phyloP scores from a whole-genome alignment of 345 rosid species.

The Ricinus communis region DNA sequence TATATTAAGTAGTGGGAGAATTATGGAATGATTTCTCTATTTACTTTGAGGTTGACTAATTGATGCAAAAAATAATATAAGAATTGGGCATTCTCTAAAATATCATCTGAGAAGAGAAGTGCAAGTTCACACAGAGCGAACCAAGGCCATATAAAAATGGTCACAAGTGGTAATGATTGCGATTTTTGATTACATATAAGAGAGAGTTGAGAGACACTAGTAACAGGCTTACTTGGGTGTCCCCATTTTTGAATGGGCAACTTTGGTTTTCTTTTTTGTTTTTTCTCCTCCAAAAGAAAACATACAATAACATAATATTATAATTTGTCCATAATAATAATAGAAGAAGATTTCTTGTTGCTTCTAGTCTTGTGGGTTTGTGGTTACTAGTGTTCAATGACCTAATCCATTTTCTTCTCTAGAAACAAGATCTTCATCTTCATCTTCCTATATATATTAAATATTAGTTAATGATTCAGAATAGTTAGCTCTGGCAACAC shows the following conservation, averaged over 20 bases:
- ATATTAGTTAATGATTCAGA: too few species aligned
- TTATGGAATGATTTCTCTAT: too few species aligned
- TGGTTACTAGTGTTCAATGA: not conserved
- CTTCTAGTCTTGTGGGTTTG: slow-evolving; percentile 2
- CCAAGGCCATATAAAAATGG: slow-evolving; percentile 21
- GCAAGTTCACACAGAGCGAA: slow-evolving; percentile 12
- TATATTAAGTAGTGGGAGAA: too few species aligned
- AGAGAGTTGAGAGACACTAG: not conserved
- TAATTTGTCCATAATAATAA: not conserved
- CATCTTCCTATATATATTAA: too few species aligned
- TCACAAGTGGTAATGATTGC: slow-evolving; percentile 30
- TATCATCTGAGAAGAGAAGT: slow-evolving; percentile 8
- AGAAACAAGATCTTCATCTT: not conserved
- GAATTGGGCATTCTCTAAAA: slow-evolving; percentile 7
- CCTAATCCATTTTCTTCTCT: not conserved
- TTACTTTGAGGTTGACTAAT: slow-evolving; percentile 10
- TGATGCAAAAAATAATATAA: slow-evolving; percentile 6
- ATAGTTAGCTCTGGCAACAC: too few species aligned
- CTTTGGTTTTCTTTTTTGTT: not conserved
- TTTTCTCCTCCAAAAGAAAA: not conserved
- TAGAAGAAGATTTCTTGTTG: not conserved
- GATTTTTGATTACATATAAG: not conserved
- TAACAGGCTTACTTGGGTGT: not conserved
- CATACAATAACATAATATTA: not conserved
- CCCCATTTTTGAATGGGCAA: slow-evolving; percentile 22